phyloP scores from a whole-genome alignment of 495 filamentous ascomycete species.

The Aspergillus conjunctus region DNA sequence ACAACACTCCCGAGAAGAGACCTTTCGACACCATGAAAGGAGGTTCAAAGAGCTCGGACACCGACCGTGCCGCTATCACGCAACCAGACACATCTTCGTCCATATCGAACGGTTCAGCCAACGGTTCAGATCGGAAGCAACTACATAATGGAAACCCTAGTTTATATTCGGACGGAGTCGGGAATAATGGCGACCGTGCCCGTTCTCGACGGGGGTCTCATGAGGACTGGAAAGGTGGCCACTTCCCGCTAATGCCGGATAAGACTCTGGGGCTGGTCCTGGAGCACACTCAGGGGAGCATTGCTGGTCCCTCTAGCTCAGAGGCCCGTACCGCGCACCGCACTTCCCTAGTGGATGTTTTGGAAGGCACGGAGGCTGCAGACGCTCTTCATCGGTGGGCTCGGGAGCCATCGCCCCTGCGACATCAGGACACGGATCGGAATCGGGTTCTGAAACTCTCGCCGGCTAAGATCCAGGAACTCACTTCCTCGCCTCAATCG shows the following conservation, averaged over 20 bases:
- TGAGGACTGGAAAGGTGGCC: slow-evolving; percentile 23
- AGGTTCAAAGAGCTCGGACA: neutral
- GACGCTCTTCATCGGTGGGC: slow-evolving; percentile 19
- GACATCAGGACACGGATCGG: slow-evolving; percentile 33
- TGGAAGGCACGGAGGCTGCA: slow-evolving; percentile 22
- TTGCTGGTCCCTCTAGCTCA: neutral
- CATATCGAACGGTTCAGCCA: neutral
- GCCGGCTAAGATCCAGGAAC: slow-evolving; percentile 55
- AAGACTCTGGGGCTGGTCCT: slow-evolving; percentile 27
- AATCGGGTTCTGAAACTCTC: slow-evolving; percentile 55
- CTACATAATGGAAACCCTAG: slow-evolving; percentile 9
- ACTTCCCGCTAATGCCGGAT: slow-evolving; percentile 22
- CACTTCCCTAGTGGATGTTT: slow-evolving; percentile 28
- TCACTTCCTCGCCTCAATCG: slow-evolving; percentile 57
- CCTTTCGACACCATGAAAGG: slow-evolving; percentile 2
- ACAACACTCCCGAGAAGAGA: slow-evolving; percentile 8
- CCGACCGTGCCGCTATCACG: slow-evolving; percentile 1
- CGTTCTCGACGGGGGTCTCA: slow-evolving; percentile 6
- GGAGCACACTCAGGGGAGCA: slow-evolving; percentile 20
- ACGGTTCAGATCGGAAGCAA: neutral
- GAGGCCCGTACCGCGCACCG: slow-evolving; percentile 14
- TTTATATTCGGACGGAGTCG: slow-evolving; percentile 5
- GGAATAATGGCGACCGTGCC: neutral
- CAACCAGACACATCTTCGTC: slow-evolving; percentile 1
- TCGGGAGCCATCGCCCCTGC: slow-evolving; percentile 21